phyloP scores from a whole-genome alignment of 805 yeast species.

The Candida piceae region DNA sequence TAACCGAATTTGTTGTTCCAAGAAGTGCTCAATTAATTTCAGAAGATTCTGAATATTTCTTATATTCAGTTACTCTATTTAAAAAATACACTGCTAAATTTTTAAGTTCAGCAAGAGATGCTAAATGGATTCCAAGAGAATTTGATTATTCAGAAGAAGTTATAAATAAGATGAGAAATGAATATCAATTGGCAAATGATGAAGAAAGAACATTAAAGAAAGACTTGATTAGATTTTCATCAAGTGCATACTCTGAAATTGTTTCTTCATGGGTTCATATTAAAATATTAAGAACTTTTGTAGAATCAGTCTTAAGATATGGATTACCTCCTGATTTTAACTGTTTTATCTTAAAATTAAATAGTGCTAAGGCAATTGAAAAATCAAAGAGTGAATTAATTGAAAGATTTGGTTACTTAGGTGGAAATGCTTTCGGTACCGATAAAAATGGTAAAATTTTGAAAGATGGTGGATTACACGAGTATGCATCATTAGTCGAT shows the following conservation, averaged over 20 bases:
- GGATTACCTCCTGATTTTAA: constrained; percentile 94
- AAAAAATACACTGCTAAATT: constrained; percentile 74
- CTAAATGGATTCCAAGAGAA: constrained; percentile 89
- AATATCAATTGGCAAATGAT: constrained; percentile 69
- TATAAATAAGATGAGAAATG: constrained; percentile 68
- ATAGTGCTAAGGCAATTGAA: constrained; percentile 31
- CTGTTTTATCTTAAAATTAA: constrained; percentile 42
- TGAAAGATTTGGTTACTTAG: constrained; percentile 78
- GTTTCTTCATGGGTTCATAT: constrained; percentile 86
- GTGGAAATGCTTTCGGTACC: constrained; percentile 78
- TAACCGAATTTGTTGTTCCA: constrained; percentile 83
- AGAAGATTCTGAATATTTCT: constrained; percentile 65
- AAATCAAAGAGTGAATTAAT: constrained; percentile 68
- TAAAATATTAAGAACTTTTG: constrained; percentile 80
- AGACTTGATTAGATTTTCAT: constrained; percentile 77
- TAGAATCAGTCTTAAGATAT: constrained; percentile 90
- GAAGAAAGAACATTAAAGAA: constrained; percentile 67
- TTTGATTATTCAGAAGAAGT: constrained; percentile 78
- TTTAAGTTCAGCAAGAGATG: constrained; percentile 67
- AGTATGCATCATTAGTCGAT: constrained; percentile 89
- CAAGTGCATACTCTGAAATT: constrained; percentile 86
- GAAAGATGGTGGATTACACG: constrained; percentile 60
- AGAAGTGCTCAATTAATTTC: constrained; percentile 72
- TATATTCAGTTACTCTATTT: constrained; percentile 80
- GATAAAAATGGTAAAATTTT: constrained; percentile 63